phyloP scores from a whole-genome alignment of 768 basidiomycete genomes.

The Bullera alba region DNA sequence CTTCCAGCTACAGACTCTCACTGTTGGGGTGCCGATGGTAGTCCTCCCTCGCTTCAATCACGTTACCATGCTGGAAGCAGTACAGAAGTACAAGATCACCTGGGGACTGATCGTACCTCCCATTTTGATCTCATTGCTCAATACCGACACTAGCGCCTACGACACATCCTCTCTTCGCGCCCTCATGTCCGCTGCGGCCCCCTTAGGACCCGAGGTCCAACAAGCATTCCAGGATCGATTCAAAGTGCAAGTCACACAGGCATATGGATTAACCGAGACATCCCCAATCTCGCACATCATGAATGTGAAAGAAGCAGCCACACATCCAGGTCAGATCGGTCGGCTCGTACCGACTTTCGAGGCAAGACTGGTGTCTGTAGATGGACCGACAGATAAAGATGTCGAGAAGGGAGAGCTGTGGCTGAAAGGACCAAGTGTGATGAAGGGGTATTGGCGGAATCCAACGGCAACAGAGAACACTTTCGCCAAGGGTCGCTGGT shows the following conservation, averaged over 20 bases:
- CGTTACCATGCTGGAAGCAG: constrained; percentile 57
- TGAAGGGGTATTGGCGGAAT: constrained; percentile 83
- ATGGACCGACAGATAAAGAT: constrained; percentile 55
- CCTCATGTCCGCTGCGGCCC: constrained; percentile 72
- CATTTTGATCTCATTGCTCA: constrained; percentile 65
- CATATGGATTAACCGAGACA: constrained; percentile 67
- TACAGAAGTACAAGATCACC: constrained; percentile 58
- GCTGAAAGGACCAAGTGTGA: constrained; percentile 67
- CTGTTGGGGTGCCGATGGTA: constrained; percentile 38
- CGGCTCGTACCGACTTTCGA: constrained; percentile 67
- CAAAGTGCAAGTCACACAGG: constrained; percentile 40
- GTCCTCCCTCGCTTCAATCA: constrained; percentile 64
- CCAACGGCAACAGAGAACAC: constrained; percentile 60
- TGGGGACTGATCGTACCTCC: constrained; percentile 54
- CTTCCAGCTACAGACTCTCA: constrained; percentile 38
- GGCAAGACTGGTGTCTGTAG: constrained; percentile 63
- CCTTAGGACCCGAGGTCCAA: constrained; percentile 61
- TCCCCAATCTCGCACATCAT: constrained; percentile 64
- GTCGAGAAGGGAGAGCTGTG: constrained; percentile 70
- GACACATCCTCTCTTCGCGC: constrained; percentile 57
- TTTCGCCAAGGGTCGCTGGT: constrained; percentile 62
- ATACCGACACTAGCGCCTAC: constrained; percentile 60
- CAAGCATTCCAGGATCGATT: constrained; percentile 50
- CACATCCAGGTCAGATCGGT: constrained; percentile 52
- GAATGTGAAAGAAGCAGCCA: constrained; percentile 47